A percentile compares a stretch with the other conserved stretches of the same genome.
Conservation (phyloP, 2,329 filamentous ascomycete species). For the Pyrenophora teres region DNA sequence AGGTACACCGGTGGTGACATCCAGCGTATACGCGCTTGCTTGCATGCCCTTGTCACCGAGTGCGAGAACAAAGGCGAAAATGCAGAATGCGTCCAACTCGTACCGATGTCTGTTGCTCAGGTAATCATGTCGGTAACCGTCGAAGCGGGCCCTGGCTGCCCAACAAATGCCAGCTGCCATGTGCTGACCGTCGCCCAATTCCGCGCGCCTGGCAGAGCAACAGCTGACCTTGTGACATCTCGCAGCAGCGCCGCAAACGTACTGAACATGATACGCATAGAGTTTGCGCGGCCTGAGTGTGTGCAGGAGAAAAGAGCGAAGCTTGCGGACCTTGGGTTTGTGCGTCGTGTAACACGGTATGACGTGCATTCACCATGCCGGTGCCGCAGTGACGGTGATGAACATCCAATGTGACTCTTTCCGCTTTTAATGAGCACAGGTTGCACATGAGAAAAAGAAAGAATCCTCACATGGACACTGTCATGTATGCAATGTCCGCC, state of each 20-base stretch:
- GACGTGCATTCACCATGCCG: constrained; percentile 2
- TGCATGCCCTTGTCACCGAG: not conserved
- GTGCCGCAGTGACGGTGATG: not conserved
- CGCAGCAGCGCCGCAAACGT: not conserved
- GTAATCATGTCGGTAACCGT: constrained; percentile 2
- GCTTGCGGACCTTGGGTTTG: not conserved
- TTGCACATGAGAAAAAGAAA: not conserved
- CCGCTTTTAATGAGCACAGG: not conserved
- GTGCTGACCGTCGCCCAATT: not conserved
- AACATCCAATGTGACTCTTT: not conserved
- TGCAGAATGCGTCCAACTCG: not conserved
- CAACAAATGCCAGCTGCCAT: constrained; percentile 12
- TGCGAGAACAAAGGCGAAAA: not conserved
- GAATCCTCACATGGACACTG: not conserved
- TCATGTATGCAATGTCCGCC: not conserved
- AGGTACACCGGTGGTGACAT: not conserved
- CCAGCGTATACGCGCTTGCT: not conserved
- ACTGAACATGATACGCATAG: not conserved
- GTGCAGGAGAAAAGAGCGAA: not conserved
- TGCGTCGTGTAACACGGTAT: constrained; percentile 2
- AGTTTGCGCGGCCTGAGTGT: not conserved
- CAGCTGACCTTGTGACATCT: not conserved
- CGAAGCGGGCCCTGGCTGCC: constrained; percentile 2
- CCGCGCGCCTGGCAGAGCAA: not conserved
- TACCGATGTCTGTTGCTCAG: not conserved